Evolutionary conservation across 1,284 basidiomycete species (phyloP), one percentile per base, ranked within the genome.

Genomic region (Rhodotorula mucilaginosa): DNA sequence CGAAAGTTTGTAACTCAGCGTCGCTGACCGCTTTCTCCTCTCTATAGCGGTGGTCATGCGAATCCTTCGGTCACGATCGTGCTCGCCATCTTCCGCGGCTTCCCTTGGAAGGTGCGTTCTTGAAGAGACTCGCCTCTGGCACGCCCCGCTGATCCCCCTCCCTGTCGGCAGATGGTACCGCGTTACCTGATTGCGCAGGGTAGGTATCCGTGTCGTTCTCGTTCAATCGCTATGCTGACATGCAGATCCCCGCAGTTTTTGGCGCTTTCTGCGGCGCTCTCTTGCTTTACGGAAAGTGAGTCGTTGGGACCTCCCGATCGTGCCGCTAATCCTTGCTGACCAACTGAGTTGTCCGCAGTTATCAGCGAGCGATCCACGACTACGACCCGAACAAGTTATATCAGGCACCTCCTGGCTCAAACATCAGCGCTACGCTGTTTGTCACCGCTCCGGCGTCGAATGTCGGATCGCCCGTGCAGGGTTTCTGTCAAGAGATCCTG

Each of bases 51-150:
- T n/a, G 79, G 68, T 1, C 79, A 79, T 64, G 65, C 76, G 39
- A 79, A 79, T 46, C 79, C 79, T 0, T 72, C 75, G 0, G 71
- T 79, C 0, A 78, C 79, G 0, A 48, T 79, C 31, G 60, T 61
- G 1, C 69, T 76, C 16, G 77, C 77, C 21, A 7, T 76, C 5
- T 78, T 72, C 51, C 70, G 77, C n/a, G 77, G 77, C 3, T 80
- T 80, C 68, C 79, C 80, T 3, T 80, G 79, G 80, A 80, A 79
- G 66, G 77, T 76, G 18, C 10, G 66, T 31, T 5, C 1, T 19
- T 7, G 19, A 5, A 18, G n/a, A 8, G 3, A 2, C n/a, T 5
- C 18, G 0, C 19, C 16, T 39, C 29, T 1, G 51, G 3, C 19
- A 12, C 57, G 12, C 16, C 26, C 19, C 1, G 21, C 15, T 21